These are phyloP conservation scores for Globisporangium acanthophoron DNA, from an alignment of 352 stramenopile genomes.

Conservation along the genomic window DNA sequence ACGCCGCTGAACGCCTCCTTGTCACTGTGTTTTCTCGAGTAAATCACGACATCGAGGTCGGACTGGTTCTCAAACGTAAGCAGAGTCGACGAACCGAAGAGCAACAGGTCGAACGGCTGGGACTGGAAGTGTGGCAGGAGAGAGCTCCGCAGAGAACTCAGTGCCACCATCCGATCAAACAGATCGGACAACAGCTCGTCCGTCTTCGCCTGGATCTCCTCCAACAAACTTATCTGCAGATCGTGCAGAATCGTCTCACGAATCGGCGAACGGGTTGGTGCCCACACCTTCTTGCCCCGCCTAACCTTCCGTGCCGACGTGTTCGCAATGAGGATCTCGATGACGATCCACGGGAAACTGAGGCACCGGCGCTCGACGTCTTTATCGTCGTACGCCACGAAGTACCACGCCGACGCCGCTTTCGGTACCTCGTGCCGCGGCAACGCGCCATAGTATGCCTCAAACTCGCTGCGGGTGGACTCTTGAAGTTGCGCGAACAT, in stretches of 20 bases:
- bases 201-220: constrained; percentile 37
- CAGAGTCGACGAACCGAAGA: constrained; percentile 68
- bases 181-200: constrained; percentile 48
- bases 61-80: constrained; percentile 77
- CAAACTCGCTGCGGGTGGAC: constrained; percentile 47
- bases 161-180: constrained; percentile 60
- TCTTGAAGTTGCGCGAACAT: constrained; percentile 44
- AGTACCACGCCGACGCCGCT: constrained; percentile 68
- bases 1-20: constrained; percentile 28
- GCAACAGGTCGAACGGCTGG: constrained; percentile 36
- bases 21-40: not conserved
- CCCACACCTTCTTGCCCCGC: constrained; percentile 20
- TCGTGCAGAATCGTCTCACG: constrained; percentile 36
- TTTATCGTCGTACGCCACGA: constrained; percentile 43
- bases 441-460: constrained; percentile 15
- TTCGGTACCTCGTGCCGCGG: constrained; percentile 22
- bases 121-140: constrained; percentile 36
- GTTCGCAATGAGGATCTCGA: constrained; percentile 43
- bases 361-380: constrained; percentile 27
- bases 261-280: constrained; percentile 16
- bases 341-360: constrained; percentile 75
- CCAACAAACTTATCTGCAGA: constrained; percentile 56
- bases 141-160: constrained; percentile 33
- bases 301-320: constrained; percentile 19
- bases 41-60: constrained; percentile 59